phyloP scores from a whole-genome alignment of 768 basidiomycete genomes.

The Leccinum subtestaceum region DNA sequence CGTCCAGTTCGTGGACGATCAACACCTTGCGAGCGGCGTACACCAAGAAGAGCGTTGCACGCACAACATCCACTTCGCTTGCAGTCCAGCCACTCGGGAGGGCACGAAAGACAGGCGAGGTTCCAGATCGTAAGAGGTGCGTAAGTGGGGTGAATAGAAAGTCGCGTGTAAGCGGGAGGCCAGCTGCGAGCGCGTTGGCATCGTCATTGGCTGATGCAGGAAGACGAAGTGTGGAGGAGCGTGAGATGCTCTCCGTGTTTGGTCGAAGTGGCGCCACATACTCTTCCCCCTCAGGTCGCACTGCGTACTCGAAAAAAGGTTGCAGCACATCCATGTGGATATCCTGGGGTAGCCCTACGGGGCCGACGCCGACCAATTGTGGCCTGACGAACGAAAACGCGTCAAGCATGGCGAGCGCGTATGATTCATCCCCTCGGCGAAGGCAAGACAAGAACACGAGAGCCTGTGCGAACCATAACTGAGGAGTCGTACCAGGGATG shows the following conservation, averaged over 20 bases:
- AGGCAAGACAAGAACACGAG: constrained; percentile 53
- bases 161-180: constrained; percentile 51
- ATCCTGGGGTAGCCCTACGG: constrained; percentile 17
- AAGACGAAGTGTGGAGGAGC: constrained; percentile 53
- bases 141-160: constrained; percentile 73
- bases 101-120: constrained; percentile 63
- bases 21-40: constrained; percentile 48
- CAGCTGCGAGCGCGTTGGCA: constrained; percentile 16
- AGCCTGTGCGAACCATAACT: constrained; percentile 67
- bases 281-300: constrained; percentile 40
- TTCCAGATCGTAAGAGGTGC: constrained; percentile 77
- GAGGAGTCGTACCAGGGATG: constrained; percentile 52
- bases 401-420: constrained; percentile 42
- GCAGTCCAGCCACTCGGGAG: constrained; percentile 74
- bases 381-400: constrained; percentile 18
- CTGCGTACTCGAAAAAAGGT: constrained; percentile 57
- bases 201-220: neutral
- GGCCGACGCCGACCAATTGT: constrained; percentile 14
- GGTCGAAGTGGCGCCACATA: constrained; percentile 50
- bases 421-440: constrained; percentile 74
- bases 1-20: constrained; percentile 37
- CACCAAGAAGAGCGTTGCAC: constrained; percentile 64
- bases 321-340: constrained; percentile 32
- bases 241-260: constrained; percentile 54
- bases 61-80: constrained; percentile 74